Percentiles rank a stretch among this genome's conserved stretches.
These are phyloP conservation scores for Paecilomyces sp. DNA, from an alignment of 2,329 filamentous ascomycete species.

Conservation along the genomic window DNA sequence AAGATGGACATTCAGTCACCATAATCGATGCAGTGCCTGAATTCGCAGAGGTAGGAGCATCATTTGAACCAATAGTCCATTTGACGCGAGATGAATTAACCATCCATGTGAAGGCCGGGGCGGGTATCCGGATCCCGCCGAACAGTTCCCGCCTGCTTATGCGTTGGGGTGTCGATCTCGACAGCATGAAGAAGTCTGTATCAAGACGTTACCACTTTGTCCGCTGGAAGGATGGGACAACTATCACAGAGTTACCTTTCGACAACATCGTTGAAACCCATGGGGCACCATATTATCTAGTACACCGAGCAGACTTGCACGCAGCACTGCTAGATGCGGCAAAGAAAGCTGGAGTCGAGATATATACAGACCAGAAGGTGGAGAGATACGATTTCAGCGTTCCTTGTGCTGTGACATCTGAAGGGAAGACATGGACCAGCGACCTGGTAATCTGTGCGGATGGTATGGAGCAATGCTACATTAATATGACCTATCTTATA, in stretches of 20 bases:
- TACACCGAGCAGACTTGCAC: slow-evolving; percentile 46
- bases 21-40: slow-evolving; percentile 8
- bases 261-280: slow-evolving; percentile 17
- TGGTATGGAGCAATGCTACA: background rate
- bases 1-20: slow-evolving; percentile 8
- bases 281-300: slow-evolving; percentile 37
- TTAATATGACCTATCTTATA: background rate
- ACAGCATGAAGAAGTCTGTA: slow-evolving; percentile 24
- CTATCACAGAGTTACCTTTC: slow-evolving; percentile 17
- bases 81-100: background rate
- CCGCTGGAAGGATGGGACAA: slow-evolving; percentile 21
- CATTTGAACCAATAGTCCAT: no score
- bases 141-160: slow-evolving; percentile 23
- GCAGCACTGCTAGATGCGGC: slow-evolving; percentile 36
- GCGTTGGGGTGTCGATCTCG: slow-evolving; percentile 19
- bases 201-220: slow-evolving; percentile 17
- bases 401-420: slow-evolving; percentile 14
- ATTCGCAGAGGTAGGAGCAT: slow-evolving; percentile 7
- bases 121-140: slow-evolving; percentile 28
- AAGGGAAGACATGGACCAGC: slow-evolving; percentile 2
- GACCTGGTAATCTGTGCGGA: background rate
- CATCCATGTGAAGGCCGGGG: slow-evolving; percentile 16
- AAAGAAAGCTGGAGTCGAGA: slow-evolving; percentile 30
- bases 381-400: slow-evolving; percentile 16
- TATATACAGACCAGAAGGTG: slow-evolving; percentile 18